A percentile compares a stretch with the other conserved stretches of the same genome.
Conservation (phyloP, 768 basidiomycete genomes). For the Suillus decipiens region DNA sequence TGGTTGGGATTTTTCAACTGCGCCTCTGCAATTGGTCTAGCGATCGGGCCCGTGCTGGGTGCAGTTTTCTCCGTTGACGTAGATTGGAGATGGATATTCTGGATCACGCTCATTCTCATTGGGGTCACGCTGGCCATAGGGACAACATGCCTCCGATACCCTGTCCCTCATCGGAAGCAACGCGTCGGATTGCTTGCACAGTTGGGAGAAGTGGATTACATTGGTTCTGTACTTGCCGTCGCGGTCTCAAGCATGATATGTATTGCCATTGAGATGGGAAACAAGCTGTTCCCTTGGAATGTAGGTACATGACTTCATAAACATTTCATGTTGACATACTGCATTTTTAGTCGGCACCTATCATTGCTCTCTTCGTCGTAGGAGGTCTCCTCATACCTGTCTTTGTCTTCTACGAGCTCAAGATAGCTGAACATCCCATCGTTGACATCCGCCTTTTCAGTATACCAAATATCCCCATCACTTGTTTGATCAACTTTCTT, state of each 20-base stretch:
- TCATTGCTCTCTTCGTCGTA: constrained; percentile 29
- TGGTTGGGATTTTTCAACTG: constrained; percentile 39
- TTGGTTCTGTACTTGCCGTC: constrained; percentile 31
- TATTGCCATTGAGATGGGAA: constrained; percentile 40
- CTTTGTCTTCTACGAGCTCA: constrained; percentile 38
- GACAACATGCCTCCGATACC: constrained; percentile 30
- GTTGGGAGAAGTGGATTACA: constrained; percentile 34
- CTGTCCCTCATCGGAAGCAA: constrained; percentile 35
- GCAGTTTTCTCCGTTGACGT: constrained; percentile 45
- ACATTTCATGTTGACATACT: background rate
- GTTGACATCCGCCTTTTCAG: constrained; percentile 36
- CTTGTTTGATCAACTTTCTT: constrained; percentile 39
- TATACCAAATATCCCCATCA: constrained; percentile 36
- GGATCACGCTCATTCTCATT: constrained; percentile 40
- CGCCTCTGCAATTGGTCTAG: constrained; percentile 43
- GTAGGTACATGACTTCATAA: constrained; percentile 20
- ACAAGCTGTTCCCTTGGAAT: constrained; percentile 37
- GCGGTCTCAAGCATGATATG: constrained; percentile 38
- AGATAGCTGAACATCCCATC: constrained; percentile 33
- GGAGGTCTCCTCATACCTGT: constrained; percentile 34
- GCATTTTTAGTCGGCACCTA: constrained; percentile 28
- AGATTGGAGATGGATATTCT: constrained; percentile 50
- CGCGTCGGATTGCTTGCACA: constrained; percentile 34
- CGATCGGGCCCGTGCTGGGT: constrained; percentile 49
- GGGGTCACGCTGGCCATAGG: constrained; percentile 30